phyloP scores from a whole-genome alignment of 176 grass and related monocot species.

The sorghum (Sorghum bicolor) region Sorghum_bicolor_NCBIv3 NC_012877.2:3852001-3852500 shows the following conservation, averaged over 20 bases:
- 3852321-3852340: constrained; percentile 53
- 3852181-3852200: constrained; percentile 30
- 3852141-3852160: constrained; percentile 18
- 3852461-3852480: constrained; percentile 36
- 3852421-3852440: neutral
- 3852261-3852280: constrained; percentile 26
- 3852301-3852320: constrained; percentile 52
- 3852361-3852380: constrained; percentile 12
- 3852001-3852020: constrained; percentile 94
- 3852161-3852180: constrained; percentile 7
- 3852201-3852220: neutral
- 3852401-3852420: constrained; percentile 32
- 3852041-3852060: neutral
- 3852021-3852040: constrained; percentile 26
- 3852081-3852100: constrained; percentile 69
- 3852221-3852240: constrained; percentile 39
- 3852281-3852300: constrained; percentile 33
- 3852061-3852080: constrained; percentile 69
- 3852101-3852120: constrained; percentile 72
- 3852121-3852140: constrained; percentile 41
- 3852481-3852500: constrained; percentile 31
- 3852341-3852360: constrained; percentile 57
- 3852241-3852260: constrained; percentile 27
- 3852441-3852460: constrained; percentile 31
- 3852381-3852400: constrained; percentile 49